A percentile compares a stretch with the other conserved stretches of the same genome.
These are phyloP conservation scores for Ensete glaucum DNA, from an alignment of 176 grass and related monocot genomes.

Conservation along the genomic window DNA sequence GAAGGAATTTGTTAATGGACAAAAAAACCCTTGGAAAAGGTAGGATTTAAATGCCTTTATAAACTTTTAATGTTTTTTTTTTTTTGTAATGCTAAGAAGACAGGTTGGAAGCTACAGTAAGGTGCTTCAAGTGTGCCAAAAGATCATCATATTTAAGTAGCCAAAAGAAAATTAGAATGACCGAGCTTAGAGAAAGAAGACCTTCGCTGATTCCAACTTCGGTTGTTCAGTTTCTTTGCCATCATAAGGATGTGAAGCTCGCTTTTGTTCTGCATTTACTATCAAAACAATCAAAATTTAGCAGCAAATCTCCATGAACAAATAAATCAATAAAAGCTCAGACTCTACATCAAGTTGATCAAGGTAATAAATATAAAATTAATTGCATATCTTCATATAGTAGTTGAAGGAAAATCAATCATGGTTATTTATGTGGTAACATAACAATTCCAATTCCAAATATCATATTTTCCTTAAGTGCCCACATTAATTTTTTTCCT, in stretches of 20 bases:
- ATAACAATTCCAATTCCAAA: too few relatives aligned
- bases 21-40: not conserved
- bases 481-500: too few relatives aligned
- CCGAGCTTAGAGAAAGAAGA: not conserved
- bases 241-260: not conserved
- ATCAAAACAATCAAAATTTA: not conserved
- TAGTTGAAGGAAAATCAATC: too few relatives aligned
- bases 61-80: not conserved
- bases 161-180: not conserved
- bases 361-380: too few relatives aligned
- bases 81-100: not conserved
- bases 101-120: not conserved
- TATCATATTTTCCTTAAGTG: too few relatives aligned
- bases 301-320: not conserved
- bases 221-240: not conserved
- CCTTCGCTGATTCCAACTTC: not conserved
- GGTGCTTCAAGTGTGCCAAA: not conserved
- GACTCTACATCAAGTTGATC: too few relatives aligned
- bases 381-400: too few relatives aligned
- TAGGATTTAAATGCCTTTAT: not conserved
- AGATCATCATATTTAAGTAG: not conserved
- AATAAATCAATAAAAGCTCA: too few relatives aligned
- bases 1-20: not conserved
- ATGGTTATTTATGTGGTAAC: too few relatives aligned
- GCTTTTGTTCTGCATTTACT: not conserved